Evolutionary conservation across 2,329 filamentous ascomycete genomes (phyloP).

Genomic region (Akanthomyces lecanii): DNA sequence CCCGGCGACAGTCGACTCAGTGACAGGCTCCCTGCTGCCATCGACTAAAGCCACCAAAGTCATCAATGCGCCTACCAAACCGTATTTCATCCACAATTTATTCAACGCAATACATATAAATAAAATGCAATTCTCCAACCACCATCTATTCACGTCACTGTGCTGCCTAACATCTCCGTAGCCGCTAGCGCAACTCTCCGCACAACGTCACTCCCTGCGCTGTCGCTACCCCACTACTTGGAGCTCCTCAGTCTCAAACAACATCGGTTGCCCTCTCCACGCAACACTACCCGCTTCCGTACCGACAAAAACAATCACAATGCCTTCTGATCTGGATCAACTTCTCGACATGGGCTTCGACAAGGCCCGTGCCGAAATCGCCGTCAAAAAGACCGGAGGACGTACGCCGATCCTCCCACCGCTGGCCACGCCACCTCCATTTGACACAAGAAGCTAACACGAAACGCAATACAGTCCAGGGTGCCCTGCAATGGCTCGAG

Average conservation of each 20-base stretch:
- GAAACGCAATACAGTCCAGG: conserved; percentile 59
- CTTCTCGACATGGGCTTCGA: conserved; percentile 78
- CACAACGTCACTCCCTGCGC: conserved; percentile 6
- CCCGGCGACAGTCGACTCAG: no score
- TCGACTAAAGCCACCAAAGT: not conserved
- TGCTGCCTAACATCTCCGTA: not conserved
- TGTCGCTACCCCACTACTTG: not conserved
- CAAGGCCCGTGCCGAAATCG: conserved; percentile 72
- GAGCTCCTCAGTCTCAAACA: not conserved
- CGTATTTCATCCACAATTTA: not conserved
- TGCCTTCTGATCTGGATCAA: conserved; percentile 55
- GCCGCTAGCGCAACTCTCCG: not conserved
- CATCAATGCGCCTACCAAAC: not conserved
- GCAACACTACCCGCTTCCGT: not conserved
- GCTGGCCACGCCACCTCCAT: not conserved
- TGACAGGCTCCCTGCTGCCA: no score
- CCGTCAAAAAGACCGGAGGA: conserved; percentile 77
- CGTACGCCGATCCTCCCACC: conserved; percentile 47
- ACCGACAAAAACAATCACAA: conserved; percentile 21
- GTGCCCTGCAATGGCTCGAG: conserved; percentile 91
- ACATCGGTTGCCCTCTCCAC: not conserved
- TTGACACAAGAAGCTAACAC: conserved; percentile 5
- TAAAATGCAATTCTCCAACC: not conserved
- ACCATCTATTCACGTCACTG: not conserved
- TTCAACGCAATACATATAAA: not conserved